Base-by-base conservation (phyloP, 2,329 filamentous ascomycete species). In the Colletotrichum phormii region DNA sequence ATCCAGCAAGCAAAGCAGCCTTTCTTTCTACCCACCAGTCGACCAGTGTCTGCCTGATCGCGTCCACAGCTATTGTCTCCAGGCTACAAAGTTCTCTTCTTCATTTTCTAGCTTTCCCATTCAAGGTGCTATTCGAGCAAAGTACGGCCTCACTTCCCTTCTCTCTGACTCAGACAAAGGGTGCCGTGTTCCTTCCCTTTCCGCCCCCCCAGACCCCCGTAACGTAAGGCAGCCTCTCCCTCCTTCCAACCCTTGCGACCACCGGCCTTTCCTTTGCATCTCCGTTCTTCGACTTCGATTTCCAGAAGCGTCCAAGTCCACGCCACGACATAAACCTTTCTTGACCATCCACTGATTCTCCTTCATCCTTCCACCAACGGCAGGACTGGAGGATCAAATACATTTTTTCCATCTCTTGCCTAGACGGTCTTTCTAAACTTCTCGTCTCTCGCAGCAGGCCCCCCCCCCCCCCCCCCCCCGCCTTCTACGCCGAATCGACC, bases 81-180 rank as follows among this genome's bases (percentile, higher is more conserved):
- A 60, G 70, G 60, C 54, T 55, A 67, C 55, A n/a, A 76, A 37
- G 35, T 59, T 35, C 29, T 63, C 51, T n/a, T 58, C 72, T 73
- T 65, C 35, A 26, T n/a, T 29, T 35, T 61, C 54, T 42, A 35
- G 31, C 62, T 71, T 63, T 61, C 18, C 42, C 29, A 42, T 59
- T 35, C 55, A 24, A 33, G 62, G 42, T 54, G 42, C 54, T 29
- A 54, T 42, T 64, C 60, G 53, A 49, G 42, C 42, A 22, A 49
- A 49, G 42, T 49, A 60, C 54, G 58, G 26, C 35, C 46, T 49
- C 29, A 22, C 24, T 62, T 58, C 53, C 53, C 24, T 60, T 61
- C 33, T 37, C 54, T 73, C 66, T 71, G 71, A 73, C 60, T 73
- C 71, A 71, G 71, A 70, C 67, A 58, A 67, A 72, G 68, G 63